Evolutionary conservation across 805 yeast genomes (phyloP), one percentile per base, ranked within the genome.

Genomic region (Starmerella gropengiesseri): DNA sequence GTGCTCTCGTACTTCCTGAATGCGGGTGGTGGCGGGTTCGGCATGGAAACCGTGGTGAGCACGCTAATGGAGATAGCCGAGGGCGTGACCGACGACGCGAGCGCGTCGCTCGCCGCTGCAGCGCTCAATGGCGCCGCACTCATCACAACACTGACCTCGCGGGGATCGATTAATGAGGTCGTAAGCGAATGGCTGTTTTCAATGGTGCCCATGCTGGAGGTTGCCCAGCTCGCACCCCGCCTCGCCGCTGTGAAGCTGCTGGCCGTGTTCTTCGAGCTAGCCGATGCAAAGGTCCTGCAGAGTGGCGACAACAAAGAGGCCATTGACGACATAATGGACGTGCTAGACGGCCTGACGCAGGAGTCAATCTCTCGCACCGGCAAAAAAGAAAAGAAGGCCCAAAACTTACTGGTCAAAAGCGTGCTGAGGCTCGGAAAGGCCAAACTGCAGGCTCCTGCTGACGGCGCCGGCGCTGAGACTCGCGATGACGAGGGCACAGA

Each of bases 341-440:
- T 64, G 12, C 68, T 61, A 37, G 54, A 54, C 7, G 46, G 40
- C 27, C 61, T 77, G 32, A 61, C 73, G 1, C 69, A 67, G 32
- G 68, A 72, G 18, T 72, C 81, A 0, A 64, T 77, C 5, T 76
- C 77, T 45, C 73, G 68, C 40, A 55, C 76, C 3, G 71, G 78
- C 21, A 79, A 79, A 51, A 75, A 73, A 54, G 82, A 77, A 47
- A 78, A 75, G 56, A 71, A 70, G 46, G 75, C 71, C 29, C 65
- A 74, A 20, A 73, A 74, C 47, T 71, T 46, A 22, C 37, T 82
- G 1, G 65, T 78, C 1, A 75, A 77, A 57, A 66, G 77, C 54
- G 80, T 78, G 46, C 74, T 77, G 16, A 57, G 69, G 31, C 60
- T 60, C 28, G 74, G 48, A 80, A 0, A 61, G 77, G 9, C 65